These are phyloP conservation scores for Macrocybe gigantea DNA, from an alignment of 768 basidiomycete genomes.

Conservation along the genomic window DNA sequence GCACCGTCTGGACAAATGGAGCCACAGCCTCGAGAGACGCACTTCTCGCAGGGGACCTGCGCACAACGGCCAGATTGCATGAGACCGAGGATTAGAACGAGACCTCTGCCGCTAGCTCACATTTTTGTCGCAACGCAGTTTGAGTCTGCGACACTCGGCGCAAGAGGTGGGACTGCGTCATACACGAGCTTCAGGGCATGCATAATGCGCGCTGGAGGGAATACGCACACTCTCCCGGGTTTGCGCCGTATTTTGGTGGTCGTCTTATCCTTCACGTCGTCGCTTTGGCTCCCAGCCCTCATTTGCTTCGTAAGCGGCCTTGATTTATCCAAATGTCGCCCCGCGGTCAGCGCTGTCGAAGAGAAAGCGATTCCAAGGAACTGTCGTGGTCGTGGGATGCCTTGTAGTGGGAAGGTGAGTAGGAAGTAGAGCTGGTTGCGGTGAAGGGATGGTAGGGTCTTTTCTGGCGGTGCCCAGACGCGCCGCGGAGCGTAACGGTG, in stretches of 20 bases:
- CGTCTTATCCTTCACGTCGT: conserved; percentile 3
- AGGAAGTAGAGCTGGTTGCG: too few species aligned
- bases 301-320: conserved; percentile 3
- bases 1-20: conserved; percentile 74
- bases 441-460: too few species aligned
- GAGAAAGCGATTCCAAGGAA: background rate
- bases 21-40: conserved; percentile 68
- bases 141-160: conserved; percentile 51
- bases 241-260: conserved; percentile 26
- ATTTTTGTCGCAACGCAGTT: conserved; percentile 62
- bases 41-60: conserved; percentile 76
- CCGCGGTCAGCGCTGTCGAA: background rate
- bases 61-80: background rate
- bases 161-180: conserved; percentile 39
- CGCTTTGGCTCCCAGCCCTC: conserved; percentile 1
- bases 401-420: too few species aligned
- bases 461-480: too few species aligned
- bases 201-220: background rate
- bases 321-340: background rate
- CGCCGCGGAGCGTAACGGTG: too few species aligned
- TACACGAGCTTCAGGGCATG: background rate
- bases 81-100: conserved; percentile 2
- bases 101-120: conserved; percentile 23
- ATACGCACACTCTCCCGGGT: conserved; percentile 40
- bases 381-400: too few species aligned